These are phyloP conservation scores for Suhomyces ambrosiae DNA, from an alignment of 1,139 yeast species.

Conservation along the genomic window DNA sequence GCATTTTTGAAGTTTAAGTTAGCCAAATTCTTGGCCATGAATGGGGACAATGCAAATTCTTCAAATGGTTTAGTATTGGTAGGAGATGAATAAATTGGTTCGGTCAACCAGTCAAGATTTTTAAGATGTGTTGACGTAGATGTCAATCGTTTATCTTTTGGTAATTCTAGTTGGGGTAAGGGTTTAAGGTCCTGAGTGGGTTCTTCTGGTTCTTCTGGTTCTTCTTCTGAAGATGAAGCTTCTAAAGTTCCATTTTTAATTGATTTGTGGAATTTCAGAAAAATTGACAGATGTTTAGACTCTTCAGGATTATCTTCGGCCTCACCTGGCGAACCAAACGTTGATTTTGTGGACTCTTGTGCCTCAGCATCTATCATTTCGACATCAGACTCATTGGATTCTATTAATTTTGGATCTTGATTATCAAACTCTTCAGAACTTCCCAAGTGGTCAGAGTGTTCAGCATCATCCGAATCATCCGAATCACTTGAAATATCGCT, in stretches of 20 bases:
- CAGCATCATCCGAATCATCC: conserved; percentile 3
- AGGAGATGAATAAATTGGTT: conserved; percentile 60
- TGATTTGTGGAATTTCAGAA: conserved; percentile 31
- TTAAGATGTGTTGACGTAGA: conserved; percentile 43
- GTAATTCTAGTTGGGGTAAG: conserved; percentile 78
- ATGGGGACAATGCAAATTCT: conserved; percentile 43
- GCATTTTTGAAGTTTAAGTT: conserved; percentile 54
- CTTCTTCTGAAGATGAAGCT: conserved; percentile 25
- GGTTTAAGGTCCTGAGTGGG: conserved; percentile 64
- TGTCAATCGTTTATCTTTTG: conserved; percentile 49
- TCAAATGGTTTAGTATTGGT: conserved; percentile 42
- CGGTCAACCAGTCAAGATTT: conserved; percentile 65
- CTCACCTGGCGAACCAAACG: conserved; percentile 10
- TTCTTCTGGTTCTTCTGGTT: conserved; percentile 29
- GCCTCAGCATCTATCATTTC: conserved; percentile 7
- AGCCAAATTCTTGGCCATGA: conserved; percentile 49
- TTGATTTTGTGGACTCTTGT: not conserved
- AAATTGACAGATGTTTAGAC: conserved; percentile 34
- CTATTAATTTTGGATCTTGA: conserved; percentile 1
- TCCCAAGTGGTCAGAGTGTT: not conserved
- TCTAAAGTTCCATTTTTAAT: conserved; percentile 11
- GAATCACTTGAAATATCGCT: conserved; percentile 12
- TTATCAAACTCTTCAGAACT: not conserved
- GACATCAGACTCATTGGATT: not conserved
- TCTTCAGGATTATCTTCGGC: conserved; percentile 10